phyloP scores from a whole-genome alignment of 2,329 filamentous ascomycete species.

The Aspergillus pseudoglaucus region DNA sequence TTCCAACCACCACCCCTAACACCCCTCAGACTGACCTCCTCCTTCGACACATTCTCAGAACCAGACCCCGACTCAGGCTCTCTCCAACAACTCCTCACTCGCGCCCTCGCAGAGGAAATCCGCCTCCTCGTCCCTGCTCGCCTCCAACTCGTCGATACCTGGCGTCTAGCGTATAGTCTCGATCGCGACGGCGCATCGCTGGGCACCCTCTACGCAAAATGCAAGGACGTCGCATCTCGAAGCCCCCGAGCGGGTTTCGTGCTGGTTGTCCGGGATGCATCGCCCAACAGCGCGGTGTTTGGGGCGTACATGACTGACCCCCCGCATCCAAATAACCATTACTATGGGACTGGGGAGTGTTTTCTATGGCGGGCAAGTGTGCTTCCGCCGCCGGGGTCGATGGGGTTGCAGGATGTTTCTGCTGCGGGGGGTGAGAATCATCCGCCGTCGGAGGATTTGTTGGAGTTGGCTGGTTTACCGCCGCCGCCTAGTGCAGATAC shows the following conservation, averaged over 20 bases:
- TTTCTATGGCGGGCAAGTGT: slow-evolving; percentile 78
- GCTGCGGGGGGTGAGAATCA: slow-evolving; percentile 5
- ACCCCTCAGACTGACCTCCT: neutral
- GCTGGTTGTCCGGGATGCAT: slow-evolving; percentile 72
- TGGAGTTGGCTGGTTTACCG: slow-evolving; percentile 53
- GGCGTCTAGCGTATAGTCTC: slow-evolving; percentile 80
- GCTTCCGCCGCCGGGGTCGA: slow-evolving; percentile 39
- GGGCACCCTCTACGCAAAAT: slow-evolving; percentile 76
- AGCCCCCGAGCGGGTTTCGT: slow-evolving; percentile 76
- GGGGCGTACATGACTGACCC: slow-evolving; percentile 90
- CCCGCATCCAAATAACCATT: slow-evolving; percentile 72
- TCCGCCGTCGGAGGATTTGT: slow-evolving; percentile 32
- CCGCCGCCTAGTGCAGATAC: slow-evolving; percentile 65
- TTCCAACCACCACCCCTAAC: slow-evolving; percentile 86
- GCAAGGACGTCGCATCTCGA: slow-evolving; percentile 58
- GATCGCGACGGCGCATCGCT: slow-evolving; percentile 88
- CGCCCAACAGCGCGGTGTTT: slow-evolving; percentile 53
- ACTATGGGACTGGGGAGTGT: slow-evolving; percentile 94
- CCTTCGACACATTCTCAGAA: slow-evolving; percentile 12
- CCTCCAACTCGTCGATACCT: slow-evolving; percentile 78
- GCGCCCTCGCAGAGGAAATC: slow-evolving; percentile 82
- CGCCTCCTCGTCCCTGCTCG: slow-evolving; percentile 79
- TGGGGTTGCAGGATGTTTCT: slow-evolving; percentile 5
- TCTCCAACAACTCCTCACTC: slow-evolving; percentile 59
- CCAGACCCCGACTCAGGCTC: slow-evolving; percentile 52